These are phyloP conservation scores for Bipolaris gigantea DNA, from an alignment of 2,329 filamentous ascomycete genomes.

Conservation along the genomic window DNA sequence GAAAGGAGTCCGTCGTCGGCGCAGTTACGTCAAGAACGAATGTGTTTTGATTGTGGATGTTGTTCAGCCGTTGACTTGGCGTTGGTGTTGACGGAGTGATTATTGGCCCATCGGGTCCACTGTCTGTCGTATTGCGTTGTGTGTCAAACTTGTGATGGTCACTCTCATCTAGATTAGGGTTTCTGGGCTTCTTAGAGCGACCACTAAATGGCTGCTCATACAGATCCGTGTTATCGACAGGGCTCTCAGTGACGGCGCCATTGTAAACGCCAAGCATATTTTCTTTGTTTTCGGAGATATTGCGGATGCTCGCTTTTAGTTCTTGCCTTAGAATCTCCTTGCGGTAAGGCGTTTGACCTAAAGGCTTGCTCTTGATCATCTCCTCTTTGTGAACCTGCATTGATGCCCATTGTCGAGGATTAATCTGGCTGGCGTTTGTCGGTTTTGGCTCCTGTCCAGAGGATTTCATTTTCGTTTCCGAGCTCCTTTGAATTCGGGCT, in stretches of 20 bases:
- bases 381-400: slow-evolving; percentile 2
- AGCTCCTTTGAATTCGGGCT: not conserved
- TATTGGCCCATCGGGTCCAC: not conserved
- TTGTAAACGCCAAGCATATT: not conserved
- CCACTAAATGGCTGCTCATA: not conserved
- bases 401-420: not conserved
- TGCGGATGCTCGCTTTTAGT: not conserved
- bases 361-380: slow-evolving; percentile 2
- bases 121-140: not conserved
- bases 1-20: not conserved
- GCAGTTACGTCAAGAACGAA: too few species aligned
- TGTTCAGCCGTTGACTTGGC: not conserved
- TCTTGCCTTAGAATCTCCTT: not conserved
- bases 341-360: not conserved
- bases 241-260: not conserved
- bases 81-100: not conserved
- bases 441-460: not conserved
- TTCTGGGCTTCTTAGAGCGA: not conserved
- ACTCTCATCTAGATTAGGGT: not conserved
- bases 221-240: not conserved
- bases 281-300: not conserved
- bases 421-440: not conserved
- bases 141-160: not conserved
- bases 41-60: not conserved
- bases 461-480: not conserved